These are phyloP conservation scores for Ascochyta lentis DNA, from an alignment of 2,329 filamentous ascomycete species.

Conservation along the genomic window DNA sequence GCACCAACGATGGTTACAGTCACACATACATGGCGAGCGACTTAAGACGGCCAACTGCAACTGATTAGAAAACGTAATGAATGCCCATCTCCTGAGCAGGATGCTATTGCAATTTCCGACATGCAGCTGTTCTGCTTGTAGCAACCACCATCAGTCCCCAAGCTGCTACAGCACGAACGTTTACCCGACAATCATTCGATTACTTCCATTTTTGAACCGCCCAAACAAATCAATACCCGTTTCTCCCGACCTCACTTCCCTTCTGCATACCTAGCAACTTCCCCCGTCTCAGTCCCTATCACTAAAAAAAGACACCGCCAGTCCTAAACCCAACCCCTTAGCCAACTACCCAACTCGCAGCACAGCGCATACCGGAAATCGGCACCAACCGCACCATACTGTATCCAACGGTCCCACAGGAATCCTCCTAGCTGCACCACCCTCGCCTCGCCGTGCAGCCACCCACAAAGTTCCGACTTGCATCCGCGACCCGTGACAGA, in stretches of 20 bases:
- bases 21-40: background rate
- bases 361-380: background rate
- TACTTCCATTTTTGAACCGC: too few species aligned
- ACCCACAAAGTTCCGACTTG: background rate
- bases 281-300: too few species aligned
- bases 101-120: background rate
- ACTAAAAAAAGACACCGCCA: too few species aligned
- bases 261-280: too few species aligned
- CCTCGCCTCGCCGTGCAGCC: background rate
- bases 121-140: background rate
- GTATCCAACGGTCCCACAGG: conserved; percentile 1
- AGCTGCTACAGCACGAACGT: too few species aligned
- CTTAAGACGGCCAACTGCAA: background rate
- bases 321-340: too few species aligned
- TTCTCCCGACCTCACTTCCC: too few species aligned
- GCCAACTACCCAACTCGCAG: too few species aligned
- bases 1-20: background rate
- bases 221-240: too few species aligned
- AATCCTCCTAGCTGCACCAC: background rate
- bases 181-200: too few species aligned
- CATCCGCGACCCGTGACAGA: background rate
- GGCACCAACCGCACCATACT: background rate
- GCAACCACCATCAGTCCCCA: too few species aligned
- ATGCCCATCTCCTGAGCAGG: background rate
- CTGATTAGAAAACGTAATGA: conserved; percentile 4